phyloP scores from a whole-genome alignment of 2,329 filamentous ascomycete species.

The Fusarium sp. region DNA sequence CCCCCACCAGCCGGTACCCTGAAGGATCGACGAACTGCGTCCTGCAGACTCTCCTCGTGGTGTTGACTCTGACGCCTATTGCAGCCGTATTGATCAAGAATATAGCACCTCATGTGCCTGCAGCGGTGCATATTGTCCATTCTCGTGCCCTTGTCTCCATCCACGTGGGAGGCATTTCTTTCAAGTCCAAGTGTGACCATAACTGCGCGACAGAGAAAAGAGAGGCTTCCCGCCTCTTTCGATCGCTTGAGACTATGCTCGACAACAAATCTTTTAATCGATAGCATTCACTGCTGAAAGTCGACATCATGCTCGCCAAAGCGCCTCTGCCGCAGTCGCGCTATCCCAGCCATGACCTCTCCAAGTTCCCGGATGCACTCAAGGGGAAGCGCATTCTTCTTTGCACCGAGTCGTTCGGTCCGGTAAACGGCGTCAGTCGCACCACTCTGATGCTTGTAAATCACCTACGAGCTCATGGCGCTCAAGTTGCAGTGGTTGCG shows the following conservation, averaged over 20 bases:
- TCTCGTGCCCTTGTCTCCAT: conserved; percentile 23
- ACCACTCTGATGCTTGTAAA: conserved; percentile 77
- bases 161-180: conserved; percentile 45
- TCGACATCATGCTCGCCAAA: conserved; percentile 31
- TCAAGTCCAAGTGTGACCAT: background rate
- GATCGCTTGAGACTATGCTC: background rate
- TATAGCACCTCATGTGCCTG: conserved; percentile 33
- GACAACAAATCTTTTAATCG: background rate
- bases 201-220: conserved; percentile 41
- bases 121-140: conserved; percentile 16
- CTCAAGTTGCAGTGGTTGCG: conserved; percentile 74
- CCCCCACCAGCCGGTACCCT: conserved; percentile 39
- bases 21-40: conserved; percentile 46
- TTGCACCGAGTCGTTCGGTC: conserved; percentile 78
- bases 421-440: conserved; percentile 79
- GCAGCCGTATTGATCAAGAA: conserved; percentile 28
- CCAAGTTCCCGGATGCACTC: conserved; percentile 62
- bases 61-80: conserved; percentile 41
- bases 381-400: conserved; percentile 72
- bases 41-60: conserved; percentile 47
- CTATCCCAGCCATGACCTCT: conserved; percentile 53
- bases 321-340: conserved; percentile 3
- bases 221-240: conserved; percentile 29
- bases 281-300: conserved; percentile 9
- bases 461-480: conserved; percentile 73